A percentile compares a stretch with the other conserved stretches of the same genome.
Evolutionary conservation across 192 early-diverging fungal species (phyloP).

Genomic region (Pilobolus umbonatus): DNA sequence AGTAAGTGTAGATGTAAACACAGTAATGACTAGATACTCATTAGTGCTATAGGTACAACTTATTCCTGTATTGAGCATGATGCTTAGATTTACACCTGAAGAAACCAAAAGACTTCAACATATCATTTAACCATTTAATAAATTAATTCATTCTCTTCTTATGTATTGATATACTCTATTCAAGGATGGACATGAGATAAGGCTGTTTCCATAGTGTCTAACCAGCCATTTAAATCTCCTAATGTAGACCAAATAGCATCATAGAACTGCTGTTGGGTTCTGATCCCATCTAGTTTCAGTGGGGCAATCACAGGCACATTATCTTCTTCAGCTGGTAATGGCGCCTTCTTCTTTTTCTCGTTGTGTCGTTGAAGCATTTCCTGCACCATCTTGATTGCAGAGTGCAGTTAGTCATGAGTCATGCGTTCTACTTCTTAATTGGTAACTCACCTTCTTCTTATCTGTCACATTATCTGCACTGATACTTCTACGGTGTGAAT

Average conservation of each 20-base stretch:
- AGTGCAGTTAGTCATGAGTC: not conserved
- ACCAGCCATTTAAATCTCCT: constrained; percentile 10
- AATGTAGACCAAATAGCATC: constrained; percentile 9
- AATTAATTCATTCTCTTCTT: not conserved
- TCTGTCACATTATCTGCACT: constrained; percentile 24
- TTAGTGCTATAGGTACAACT: constrained; percentile 46
- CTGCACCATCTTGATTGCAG: not conserved
- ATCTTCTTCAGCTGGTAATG: not conserved
- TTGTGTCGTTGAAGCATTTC: constrained; percentile 5
- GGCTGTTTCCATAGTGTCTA: constrained; percentile 9
- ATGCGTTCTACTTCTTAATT: not conserved
- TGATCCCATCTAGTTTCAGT: constrained; percentile 3
- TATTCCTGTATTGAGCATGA: constrained; percentile 60
- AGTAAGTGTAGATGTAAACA: constrained; percentile 37
- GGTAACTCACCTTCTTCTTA: constrained; percentile 11
- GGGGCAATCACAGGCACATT: not conserved
- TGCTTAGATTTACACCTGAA: constrained; percentile 65
- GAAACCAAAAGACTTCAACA: constrained; percentile 53
- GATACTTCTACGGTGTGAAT: constrained; percentile 24
- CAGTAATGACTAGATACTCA: not conserved
- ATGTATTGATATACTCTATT: not conserved
- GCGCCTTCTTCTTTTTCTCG: not conserved
- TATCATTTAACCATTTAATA: constrained; percentile 1
- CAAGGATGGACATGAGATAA: not conserved
- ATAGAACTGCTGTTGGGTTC: constrained; percentile 6